A percentile compares a stretch with the other conserved stretches of the same genome.
Evolutionary conservation across 345 rosid genomes (phyloP).

Genomic region (Adansonia digitata): DNA sequence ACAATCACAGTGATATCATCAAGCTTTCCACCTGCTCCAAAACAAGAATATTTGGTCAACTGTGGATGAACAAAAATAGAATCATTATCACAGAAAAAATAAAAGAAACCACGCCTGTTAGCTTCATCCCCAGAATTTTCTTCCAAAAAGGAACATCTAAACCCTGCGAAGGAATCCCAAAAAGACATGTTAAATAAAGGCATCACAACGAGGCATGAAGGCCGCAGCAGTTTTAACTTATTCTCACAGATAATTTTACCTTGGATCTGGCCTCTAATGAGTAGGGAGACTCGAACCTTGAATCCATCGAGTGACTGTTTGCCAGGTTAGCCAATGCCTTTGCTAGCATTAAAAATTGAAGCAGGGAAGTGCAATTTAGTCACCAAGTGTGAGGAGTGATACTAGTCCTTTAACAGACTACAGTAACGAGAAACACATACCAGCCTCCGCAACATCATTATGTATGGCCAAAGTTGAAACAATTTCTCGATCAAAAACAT

Average conservation of each 20-base stretch:
- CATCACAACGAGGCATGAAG: not conserved
- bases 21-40: slow-evolving; percentile 74
- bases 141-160: slow-evolving; percentile 82
- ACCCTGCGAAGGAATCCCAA: slow-evolving; percentile 41
- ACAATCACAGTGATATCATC: slow-evolving; percentile 33
- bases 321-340: slow-evolving; percentile 82
- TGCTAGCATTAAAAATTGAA: slow-evolving; percentile 42
- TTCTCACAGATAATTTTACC: slow-evolving; percentile 30
- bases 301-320: slow-evolving; percentile 53
- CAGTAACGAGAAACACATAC: slow-evolving; percentile 32
- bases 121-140: slow-evolving; percentile 71
- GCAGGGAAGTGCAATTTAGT: slow-evolving; percentile 13
- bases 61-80: not conserved
- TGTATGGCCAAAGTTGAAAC: slow-evolving; percentile 40
- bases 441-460: slow-evolving; percentile 47
- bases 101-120: slow-evolving; percentile 41
- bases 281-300: slow-evolving; percentile 76
- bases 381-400: not conserved
- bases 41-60: slow-evolving; percentile 7
- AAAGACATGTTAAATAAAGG: not conserved
- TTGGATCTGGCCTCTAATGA: slow-evolving; percentile 69
- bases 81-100: not conserved
- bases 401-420: not conserved
- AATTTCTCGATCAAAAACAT: slow-evolving; percentile 73
- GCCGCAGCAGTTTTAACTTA: not conserved